Evolutionary conservation across 1,139 yeast genomes (phyloP), one percentile per base, ranked within the genome.

Genomic region (Geotrichum europaeum): DNA sequence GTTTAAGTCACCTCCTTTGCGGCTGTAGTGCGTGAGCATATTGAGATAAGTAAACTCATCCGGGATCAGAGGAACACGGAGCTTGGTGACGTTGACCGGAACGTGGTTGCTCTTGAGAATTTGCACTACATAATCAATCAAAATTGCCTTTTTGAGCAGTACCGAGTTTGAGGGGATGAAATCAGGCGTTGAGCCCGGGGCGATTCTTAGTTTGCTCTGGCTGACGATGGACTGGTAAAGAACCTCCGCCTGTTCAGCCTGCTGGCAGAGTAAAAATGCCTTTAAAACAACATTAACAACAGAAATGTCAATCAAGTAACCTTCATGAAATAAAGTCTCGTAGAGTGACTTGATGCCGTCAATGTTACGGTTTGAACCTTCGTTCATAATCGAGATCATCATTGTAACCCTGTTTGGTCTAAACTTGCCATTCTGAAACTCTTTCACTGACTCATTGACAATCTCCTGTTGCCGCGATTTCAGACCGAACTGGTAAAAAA

Each of bases 361-460:
- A 3, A 58, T 24, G 40, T 66, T 64, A 20, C 60, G 49, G 18
- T 56, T 54, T 13, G 47, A 49, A 12, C 66, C 65, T 51, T 63
- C 64, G 49, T 65, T 59, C 30, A 63, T 51, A 53, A 68, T 58
- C 45, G 63, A 60, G 15, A 66, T 59, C 55, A 66, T 58, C 57
- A 63, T 57, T 1, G 70, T 67, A 50, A 61, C 56, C 18, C 70
- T 56, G 55, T 68, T 69, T 12, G 68, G 68, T 4, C 30, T 36
- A 6, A 60, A 51, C 18, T 57, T 45, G 7, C 62, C 58, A n/a
- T 40, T 49, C 4, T 55, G 57, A 32, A 66, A 63, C 20, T 64
- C 63, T 5, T 59, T 30, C 43, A 63, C 43, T 2, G 65, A 56
- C 6, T 58, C 56, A 15, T 60, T 59, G 3, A 62, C 58, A 30